A percentile compares a stretch with the other conserved stretches of the same genome.
These are phyloP conservation scores for Ustilago loliicola DNA, from an alignment of 1,284 basidiomycete genomes.

Conservation along the genomic window DNA sequence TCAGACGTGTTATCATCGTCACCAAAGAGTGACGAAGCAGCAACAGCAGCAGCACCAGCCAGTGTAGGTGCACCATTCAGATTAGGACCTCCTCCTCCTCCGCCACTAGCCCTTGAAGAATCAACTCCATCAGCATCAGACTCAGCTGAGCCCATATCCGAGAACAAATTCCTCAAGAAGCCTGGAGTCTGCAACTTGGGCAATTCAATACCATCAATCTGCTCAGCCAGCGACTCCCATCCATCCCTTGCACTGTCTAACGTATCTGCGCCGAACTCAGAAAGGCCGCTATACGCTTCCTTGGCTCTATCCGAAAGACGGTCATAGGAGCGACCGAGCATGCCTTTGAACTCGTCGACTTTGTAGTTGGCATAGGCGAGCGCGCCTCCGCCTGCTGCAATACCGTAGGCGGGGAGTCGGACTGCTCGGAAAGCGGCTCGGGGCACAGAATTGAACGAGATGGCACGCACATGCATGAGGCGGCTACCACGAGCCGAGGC, in stretches of 20 bases:
- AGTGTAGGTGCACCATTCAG: constrained; percentile 27
- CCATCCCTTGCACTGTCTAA: constrained; percentile 48
- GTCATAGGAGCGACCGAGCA: constrained; percentile 44
- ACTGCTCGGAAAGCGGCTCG: constrained; percentile 58
- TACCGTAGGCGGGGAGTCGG: constrained; percentile 62
- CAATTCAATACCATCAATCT: constrained; percentile 45
- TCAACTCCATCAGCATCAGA: constrained; percentile 15
- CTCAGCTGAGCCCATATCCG: constrained; percentile 14
- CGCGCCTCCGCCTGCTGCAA: constrained; percentile 63
- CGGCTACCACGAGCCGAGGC: constrained; percentile 42
- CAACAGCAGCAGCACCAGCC: constrained; percentile 55
- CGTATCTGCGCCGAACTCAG: constrained; percentile 50
- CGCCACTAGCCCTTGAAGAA: constrained; percentile 10
- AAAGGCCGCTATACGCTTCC: constrained; percentile 53
- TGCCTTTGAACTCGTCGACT: constrained; percentile 61
- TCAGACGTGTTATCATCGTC: constrained; percentile 26
- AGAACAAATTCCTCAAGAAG: constrained; percentile 45
- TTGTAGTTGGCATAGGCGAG: constrained; percentile 68
- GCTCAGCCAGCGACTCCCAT: constrained; percentile 45
- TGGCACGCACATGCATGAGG: constrained; percentile 63
- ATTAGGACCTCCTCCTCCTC: constrained; percentile 32
- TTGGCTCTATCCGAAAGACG: constrained; percentile 42
- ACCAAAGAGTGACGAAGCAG: constrained; percentile 44
- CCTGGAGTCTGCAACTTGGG: constrained; percentile 50
- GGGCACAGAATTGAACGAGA: constrained; percentile 67